Percentiles rank a stretch among this genome's conserved stretches.
phyloP scores from a whole-genome alignment of 306 rosid genomes.

The Boehmeria nivea region DNA sequence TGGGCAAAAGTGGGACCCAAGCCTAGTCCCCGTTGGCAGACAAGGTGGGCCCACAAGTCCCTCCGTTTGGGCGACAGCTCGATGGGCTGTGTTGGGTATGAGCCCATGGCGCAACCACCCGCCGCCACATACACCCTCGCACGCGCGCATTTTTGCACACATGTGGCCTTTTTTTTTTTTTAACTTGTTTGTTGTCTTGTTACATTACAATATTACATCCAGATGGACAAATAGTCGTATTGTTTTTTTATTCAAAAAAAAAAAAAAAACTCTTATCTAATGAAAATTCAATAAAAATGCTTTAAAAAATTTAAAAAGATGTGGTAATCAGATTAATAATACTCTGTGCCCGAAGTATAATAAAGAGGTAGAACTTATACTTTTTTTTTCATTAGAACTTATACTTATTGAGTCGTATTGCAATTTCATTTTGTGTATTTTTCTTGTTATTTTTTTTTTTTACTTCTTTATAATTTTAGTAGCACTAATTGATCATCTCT shows the following conservation, averaged over 20 bases:
- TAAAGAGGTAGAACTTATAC: too few species aligned
- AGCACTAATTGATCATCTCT: slow-evolving; percentile 34
- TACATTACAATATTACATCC: too few species aligned
- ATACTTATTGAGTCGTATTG: too few species aligned
- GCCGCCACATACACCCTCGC: slow-evolving; percentile 66
- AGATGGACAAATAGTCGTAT: background rate
- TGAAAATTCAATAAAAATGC: too few species aligned
- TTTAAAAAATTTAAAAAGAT: too few species aligned
- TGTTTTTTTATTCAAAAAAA: background rate
- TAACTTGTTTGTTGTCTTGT: background rate
- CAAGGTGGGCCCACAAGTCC: slow-evolving; percentile 58
- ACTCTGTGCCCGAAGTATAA: too few species aligned
- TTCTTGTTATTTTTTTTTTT: background rate
- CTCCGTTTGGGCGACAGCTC: slow-evolving; percentile 44
- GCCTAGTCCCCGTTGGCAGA: slow-evolving; percentile 30
- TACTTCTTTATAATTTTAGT: background rate
- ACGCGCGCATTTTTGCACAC: slow-evolving; percentile 46
- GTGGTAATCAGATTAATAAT: too few species aligned
- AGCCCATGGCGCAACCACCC: slow-evolving; percentile 16
- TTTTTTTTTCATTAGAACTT: too few species aligned
- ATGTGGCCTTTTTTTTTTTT: slow-evolving; percentile 22
- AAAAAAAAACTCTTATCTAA: too few species aligned
- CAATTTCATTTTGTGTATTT: background rate
- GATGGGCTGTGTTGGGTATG: slow-evolving; percentile 28
- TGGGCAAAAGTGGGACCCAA: slow-evolving; percentile 54